A percentile compares a stretch with the other conserved stretches of the same genome.
Evolutionary conservation across 2,329 filamentous ascomycete genomes (phyloP).

Genomic region (Tolypocladium inflatum): DNA sequence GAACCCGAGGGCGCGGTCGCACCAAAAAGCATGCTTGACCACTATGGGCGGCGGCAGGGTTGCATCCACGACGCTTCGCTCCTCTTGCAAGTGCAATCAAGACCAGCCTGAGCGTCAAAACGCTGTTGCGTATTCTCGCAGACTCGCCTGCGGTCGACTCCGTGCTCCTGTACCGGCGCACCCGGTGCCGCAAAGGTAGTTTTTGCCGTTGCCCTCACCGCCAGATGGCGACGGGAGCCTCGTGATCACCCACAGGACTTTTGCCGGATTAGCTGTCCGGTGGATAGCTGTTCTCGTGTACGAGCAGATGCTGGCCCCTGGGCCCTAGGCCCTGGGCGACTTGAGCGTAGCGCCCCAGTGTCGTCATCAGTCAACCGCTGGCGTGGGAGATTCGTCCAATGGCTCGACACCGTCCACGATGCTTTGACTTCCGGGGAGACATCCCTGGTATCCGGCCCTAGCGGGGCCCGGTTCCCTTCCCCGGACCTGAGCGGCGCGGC

Average conservation of each 20-base stretch:
- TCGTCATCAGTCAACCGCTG: neutral
- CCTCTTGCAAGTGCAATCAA: neutral
- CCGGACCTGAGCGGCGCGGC: conserved; percentile 4
- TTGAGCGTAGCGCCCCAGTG: neutral
- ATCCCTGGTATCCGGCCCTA: conserved; percentile 5
- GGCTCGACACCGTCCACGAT: neutral
- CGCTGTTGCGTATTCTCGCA: neutral
- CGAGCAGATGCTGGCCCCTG: neutral
- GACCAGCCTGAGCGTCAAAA: neutral
- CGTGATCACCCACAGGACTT: neutral
- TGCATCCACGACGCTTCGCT: conserved; percentile 1
- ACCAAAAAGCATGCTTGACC: conserved; percentile 2
- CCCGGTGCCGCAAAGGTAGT: neutral
- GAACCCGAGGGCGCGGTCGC: conserved; percentile 7
- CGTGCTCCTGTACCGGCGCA: neutral
- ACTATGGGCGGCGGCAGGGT: conserved; percentile 1
- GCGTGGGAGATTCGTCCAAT: neutral
- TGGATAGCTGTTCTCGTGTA: too few species aligned
- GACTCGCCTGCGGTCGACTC: neutral
- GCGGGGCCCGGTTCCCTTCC: conserved; percentile 9
- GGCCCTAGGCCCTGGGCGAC: neutral
- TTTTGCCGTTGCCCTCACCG: neutral
- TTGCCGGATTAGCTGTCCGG: neutral
- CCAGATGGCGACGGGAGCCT: neutral
- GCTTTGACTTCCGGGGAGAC: conserved; percentile 1